Evolutionary conservation across 176 grass and related monocot genomes (phyloP).

Genomic region (Alopecurus myosuroides): DNA sequence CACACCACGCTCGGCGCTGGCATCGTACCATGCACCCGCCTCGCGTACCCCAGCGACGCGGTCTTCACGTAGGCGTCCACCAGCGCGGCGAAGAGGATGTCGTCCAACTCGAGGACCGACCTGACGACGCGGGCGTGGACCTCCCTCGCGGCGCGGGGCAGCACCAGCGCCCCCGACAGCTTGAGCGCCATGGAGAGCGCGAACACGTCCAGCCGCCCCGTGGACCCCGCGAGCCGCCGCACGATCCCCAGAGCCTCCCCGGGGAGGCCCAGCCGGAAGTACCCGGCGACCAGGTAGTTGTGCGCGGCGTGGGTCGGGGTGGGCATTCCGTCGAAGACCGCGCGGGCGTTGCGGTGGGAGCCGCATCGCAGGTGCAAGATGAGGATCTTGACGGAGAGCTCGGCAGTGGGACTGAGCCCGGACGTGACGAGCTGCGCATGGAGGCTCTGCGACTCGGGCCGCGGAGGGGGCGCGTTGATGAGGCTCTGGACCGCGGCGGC

Average conservation of each 20-base stretch:
- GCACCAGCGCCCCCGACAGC: constrained; percentile 38
- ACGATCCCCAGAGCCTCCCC: constrained; percentile 48
- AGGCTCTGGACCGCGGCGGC: constrained; percentile 43
- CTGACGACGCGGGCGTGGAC: constrained; percentile 59
- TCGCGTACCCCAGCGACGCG: constrained; percentile 40
- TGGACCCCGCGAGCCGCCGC: constrained; percentile 42
- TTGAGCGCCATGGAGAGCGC: constrained; percentile 86
- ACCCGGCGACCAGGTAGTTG: constrained; percentile 72
- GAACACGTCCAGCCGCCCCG: constrained; percentile 49
- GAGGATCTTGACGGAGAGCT: constrained; percentile 62
- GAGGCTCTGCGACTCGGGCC: constrained; percentile 40
- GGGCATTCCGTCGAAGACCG: constrained; percentile 64
- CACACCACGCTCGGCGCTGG: constrained; percentile 49
- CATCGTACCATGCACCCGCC: constrained; percentile 35
- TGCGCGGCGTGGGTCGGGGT: constrained; percentile 37
- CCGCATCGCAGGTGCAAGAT: constrained; percentile 66
- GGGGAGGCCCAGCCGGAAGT: constrained; percentile 47
- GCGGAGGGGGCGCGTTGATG: constrained; percentile 45
- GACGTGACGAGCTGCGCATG: constrained; percentile 65
- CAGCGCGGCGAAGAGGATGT: constrained; percentile 53
- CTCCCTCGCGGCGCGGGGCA: constrained; percentile 33
- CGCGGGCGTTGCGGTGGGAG: constrained; percentile 56
- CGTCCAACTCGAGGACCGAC: constrained; percentile 35
- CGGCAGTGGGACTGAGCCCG: constrained; percentile 16
- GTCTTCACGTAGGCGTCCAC: constrained; percentile 84